A percentile compares a stretch with the other conserved stretches of the same genome.
phyloP scores from a whole-genome alignment of 257 asterid genomes.

The Solanum tarijense region DNA sequence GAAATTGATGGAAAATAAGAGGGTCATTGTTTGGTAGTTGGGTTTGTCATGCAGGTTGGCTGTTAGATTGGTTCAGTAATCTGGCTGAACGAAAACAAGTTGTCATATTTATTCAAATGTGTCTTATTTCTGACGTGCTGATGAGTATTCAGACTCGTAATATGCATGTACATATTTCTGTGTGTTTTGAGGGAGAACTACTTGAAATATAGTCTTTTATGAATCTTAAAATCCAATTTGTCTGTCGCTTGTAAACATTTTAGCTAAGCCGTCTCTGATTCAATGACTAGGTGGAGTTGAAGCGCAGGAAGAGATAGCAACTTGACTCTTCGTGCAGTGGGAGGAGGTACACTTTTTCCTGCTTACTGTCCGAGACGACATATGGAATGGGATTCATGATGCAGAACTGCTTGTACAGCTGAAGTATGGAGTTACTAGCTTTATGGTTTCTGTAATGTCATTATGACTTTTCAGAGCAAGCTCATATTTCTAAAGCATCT shows the following conservation, averaged over 20 bases:
- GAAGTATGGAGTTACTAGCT: neutral
- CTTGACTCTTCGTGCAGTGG: conserved; percentile 3
- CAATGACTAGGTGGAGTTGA: conserved; percentile 37
- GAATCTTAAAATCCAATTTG: neutral
- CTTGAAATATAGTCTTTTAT: neutral
- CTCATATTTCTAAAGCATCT: neutral
- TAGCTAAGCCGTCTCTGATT: neutral
- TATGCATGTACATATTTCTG: neutral
- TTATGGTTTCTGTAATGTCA: neutral
- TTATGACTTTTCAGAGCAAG: neutral
- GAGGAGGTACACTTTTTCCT: conserved; percentile 24
- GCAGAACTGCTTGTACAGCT: neutral
- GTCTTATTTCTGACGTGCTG: neutral
- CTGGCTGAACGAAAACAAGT: neutral
- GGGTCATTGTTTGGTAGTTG: neutral
- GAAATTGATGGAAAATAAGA: neutral
- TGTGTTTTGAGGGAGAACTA: neutral
- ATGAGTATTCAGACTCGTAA: neutral
- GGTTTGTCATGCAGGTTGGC: neutral
- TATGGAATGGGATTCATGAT: neutral
- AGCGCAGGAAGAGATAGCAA: conserved; percentile 49
- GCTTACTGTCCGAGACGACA: neutral
- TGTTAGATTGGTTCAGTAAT: neutral
- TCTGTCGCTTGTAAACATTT: neutral
- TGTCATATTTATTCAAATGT: neutral